Evolutionary conservation across 805 yeast genomes (phyloP).

Genomic region (Candida coleopterorum): DNA sequence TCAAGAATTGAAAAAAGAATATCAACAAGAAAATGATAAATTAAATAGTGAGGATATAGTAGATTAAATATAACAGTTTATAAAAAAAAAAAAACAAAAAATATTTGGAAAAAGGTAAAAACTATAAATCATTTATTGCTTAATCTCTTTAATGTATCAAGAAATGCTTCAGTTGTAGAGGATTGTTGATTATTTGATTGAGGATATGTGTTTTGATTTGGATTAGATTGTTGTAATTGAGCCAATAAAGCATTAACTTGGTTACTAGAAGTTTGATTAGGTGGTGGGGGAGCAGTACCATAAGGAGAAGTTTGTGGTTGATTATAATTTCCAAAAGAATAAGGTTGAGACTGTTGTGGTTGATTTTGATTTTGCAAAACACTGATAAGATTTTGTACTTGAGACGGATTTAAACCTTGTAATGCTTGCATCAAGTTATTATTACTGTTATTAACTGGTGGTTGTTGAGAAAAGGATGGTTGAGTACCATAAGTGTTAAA

Average conservation of each 20-base stretch:
- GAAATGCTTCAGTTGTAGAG: conserved; percentile 21
- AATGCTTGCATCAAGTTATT: conserved; percentile 12
- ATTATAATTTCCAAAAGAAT: conserved; percentile 3
- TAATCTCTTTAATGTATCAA: conserved; percentile 36
- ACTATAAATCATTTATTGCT: conserved; percentile 19
- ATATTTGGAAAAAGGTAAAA: too few relatives aligned
- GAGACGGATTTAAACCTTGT: conserved; percentile 26
- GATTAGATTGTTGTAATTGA: conserved; percentile 20
- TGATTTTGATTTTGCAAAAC: conserved; percentile 26
- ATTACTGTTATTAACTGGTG: conserved; percentile 4
- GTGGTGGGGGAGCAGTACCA: conserved; percentile 12
- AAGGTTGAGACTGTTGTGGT: conserved; percentile 9
- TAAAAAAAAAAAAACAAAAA: too few relatives aligned
- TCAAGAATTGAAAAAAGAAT: conserved; percentile 44
- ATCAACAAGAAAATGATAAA: conserved; percentile 8
- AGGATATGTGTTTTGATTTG: background rate
- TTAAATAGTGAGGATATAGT: conserved; percentile 18
- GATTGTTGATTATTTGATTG: conserved; percentile 12
- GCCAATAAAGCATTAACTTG: conserved; percentile 25
- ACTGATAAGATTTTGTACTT: conserved; percentile 29
- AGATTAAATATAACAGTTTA: conserved; percentile 15
- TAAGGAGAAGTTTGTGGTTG: conserved; percentile 11
- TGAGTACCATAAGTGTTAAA: conserved; percentile 6
- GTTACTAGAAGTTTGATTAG: conserved; percentile 14
- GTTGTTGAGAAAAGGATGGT: conserved; percentile 6